These are phyloP conservation scores for Tetracladium setigerum DNA, from an alignment of 495 filamentous ascomycete species.

Conservation along the genomic window DNA sequence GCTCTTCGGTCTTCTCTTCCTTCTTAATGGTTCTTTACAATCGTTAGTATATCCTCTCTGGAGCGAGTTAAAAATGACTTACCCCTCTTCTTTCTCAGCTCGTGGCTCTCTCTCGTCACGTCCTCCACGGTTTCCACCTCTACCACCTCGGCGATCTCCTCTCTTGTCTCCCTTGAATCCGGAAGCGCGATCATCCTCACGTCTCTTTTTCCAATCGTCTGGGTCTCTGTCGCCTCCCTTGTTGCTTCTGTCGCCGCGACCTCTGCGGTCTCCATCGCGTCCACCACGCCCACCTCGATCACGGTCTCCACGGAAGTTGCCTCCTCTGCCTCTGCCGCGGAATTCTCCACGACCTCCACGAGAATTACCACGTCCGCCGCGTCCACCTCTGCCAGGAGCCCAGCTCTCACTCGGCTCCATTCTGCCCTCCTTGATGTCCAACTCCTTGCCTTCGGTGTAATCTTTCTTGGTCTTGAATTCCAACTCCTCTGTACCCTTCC, in stretches of 20 bases:
- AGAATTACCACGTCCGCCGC: constrained; percentile 13
- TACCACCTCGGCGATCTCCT: constrained; percentile 26
- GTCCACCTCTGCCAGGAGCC: neutral
- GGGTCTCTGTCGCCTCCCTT: constrained; percentile 31
- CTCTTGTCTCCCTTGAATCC: constrained; percentile 41
- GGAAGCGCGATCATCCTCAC: constrained; percentile 55
- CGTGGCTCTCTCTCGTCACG: constrained; percentile 26
- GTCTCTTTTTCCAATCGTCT: constrained; percentile 62
- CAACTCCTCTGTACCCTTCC: constrained; percentile 64
- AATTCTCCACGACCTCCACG: constrained; percentile 20
- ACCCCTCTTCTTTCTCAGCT: constrained; percentile 17
- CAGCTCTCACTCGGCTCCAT: constrained; percentile 41
- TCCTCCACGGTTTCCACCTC: constrained; percentile 24
- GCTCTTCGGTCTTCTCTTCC: constrained; percentile 17
- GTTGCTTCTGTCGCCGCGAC: constrained; percentile 5
- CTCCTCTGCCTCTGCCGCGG: constrained; percentile 18
- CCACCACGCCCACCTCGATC: constrained; percentile 18
- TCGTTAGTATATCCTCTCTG: constrained; percentile 15
- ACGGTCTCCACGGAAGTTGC: constrained; percentile 17
- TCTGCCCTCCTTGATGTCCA: constrained; percentile 67
- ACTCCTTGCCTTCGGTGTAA: constrained; percentile 73
- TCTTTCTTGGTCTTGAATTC: constrained; percentile 75
- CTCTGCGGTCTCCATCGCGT: constrained; percentile 3
- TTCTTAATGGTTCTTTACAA: constrained; percentile 15
- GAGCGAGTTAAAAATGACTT: constrained; percentile 2